These are phyloP conservation scores for Goniomonas avonlea DNA, from an alignment of 78 protist genomes.

Conservation along the genomic window DNA sequence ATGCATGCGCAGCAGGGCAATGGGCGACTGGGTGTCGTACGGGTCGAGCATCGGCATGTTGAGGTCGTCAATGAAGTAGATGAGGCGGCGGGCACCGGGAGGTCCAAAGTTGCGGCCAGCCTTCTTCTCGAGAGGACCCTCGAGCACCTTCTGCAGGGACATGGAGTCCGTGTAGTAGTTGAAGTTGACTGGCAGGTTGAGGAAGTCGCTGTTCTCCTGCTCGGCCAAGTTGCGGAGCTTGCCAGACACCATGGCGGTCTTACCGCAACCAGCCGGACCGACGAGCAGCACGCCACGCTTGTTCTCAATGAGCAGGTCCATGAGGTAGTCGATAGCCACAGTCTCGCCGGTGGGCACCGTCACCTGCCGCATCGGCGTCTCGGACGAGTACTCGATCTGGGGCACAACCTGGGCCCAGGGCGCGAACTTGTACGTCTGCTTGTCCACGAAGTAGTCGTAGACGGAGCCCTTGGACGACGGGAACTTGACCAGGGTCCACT, in stretches of 20 bases:
- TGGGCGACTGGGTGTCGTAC: constrained; percentile 48
- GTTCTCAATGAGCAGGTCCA: constrained; percentile 25
- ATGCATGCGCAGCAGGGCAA: constrained; percentile 52
- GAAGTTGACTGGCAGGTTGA: constrained; percentile 22
- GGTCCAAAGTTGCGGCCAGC: constrained; percentile 42
- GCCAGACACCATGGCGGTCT: constrained; percentile 42
- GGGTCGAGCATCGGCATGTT: constrained; percentile 60
- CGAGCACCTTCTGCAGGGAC: constrained; percentile 22
- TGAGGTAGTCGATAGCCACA: constrained; percentile 5
- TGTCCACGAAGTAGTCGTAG: constrained; percentile 39
- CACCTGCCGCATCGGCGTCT: background rate
- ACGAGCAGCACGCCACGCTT: constrained; percentile 38
- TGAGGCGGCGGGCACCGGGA: constrained; percentile 49
- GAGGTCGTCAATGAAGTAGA: constrained; percentile 62
- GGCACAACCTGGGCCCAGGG: constrained; percentile 49
- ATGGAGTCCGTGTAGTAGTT: constrained; percentile 50
- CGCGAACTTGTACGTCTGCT: constrained; percentile 9
- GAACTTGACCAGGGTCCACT: constrained; percentile 43
- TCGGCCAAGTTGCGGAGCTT: constrained; percentile 32
- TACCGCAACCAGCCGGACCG: constrained; percentile 62
- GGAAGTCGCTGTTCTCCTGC: too few species aligned
- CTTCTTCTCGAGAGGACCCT: constrained; percentile 52
- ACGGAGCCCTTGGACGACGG: constrained; percentile 40
- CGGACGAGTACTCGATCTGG: constrained; percentile 22
- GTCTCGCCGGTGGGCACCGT: constrained; percentile 44